phyloP scores from a whole-genome alignment of 75 land plant species.

The Chamaecyparis obtusa region DNA sequence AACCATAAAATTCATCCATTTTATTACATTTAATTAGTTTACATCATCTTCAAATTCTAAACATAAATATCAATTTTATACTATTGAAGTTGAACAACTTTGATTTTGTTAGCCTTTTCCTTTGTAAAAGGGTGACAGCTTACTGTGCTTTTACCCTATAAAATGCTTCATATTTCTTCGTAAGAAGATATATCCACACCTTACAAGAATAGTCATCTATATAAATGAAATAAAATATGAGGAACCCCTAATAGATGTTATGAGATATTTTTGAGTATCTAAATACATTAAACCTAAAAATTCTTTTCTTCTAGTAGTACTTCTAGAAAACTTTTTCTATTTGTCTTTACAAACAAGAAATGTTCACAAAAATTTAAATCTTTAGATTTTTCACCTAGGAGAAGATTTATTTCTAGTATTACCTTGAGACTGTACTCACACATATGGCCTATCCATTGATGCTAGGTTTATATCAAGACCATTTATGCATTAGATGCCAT shows the following conservation, averaged over 20 bases:
- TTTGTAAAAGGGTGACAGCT: no score
- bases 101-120: no score
- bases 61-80: no score
- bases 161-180: constrained; percentile 27
- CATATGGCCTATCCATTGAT: not conserved
- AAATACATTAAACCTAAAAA: constrained; percentile 28
- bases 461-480: not conserved
- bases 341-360: constrained; percentile 25
- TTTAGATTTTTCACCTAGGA: not conserved
- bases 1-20: no score
- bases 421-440: not conserved
- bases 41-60: no score
- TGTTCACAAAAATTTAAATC: constrained; percentile 15
- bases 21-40: no score
- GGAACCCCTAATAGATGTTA: constrained; percentile 11
- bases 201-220: constrained; percentile 34
- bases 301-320: constrained; percentile 9
- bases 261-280: constrained; percentile 18
- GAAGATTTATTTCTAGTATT: not conserved
- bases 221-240: constrained; percentile 19
- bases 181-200: constrained; percentile 29
- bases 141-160: no score
- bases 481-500: no score
- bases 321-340: not conserved
- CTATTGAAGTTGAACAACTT: no score